Base-by-base conservation (phyloP, 305 asterid species). In the Fraxinus greggii region DNA sequence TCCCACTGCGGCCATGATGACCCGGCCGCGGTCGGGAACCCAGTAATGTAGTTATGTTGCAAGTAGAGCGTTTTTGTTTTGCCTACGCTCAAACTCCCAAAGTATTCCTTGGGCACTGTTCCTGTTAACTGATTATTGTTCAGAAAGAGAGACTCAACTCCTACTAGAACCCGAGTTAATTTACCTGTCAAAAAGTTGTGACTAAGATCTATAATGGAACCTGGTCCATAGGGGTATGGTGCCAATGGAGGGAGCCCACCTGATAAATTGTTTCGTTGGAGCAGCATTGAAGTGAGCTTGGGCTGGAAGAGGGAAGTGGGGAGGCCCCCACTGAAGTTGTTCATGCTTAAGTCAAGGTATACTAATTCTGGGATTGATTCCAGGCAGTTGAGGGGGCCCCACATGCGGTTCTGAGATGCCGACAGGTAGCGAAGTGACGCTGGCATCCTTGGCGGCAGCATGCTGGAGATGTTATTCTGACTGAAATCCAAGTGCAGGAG, bases 261-360 rank as follows among this genome's bases (percentile, higher is more conserved):
- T 0, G 98, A 86, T 2, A 94, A 88, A 86, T 94, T 91, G 90
- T 94, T 94, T 95, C 98, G 95, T 88, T 94, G 98, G 86, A 94
- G 94, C 29, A 88, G 87, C 65, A 94, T 72, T 78, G 95, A 88
- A 70, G 89, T 83, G 80, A 94, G 82, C 8, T 85, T 38, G 9
- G 91, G 84, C 35, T 91, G 91, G 76, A 94, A 86, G n/a, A 91
- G 78, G 29, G 89, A 38, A 29, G 69, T 13, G 1, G 98, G 97
- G 45, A 94, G 82, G 89, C 93, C 81, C 89, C 98, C 98, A 81
- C 90, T 84, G 69, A 92, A 88, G 0, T 63, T 83, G 88, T 94
- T 94, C 91, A 84, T 82, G 92, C 97, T 91, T 85, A 94, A 84
- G 86, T 94, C 98, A 80, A 94, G 84, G 88, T 90, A 94, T 75